A percentile compares a stretch with the other conserved stretches of the same genome.
These are phyloP conservation scores for Penicillium aurantiogriseum DNA, from an alignment of 2,329 filamentous ascomycete genomes.

Conservation along the genomic window DNA sequence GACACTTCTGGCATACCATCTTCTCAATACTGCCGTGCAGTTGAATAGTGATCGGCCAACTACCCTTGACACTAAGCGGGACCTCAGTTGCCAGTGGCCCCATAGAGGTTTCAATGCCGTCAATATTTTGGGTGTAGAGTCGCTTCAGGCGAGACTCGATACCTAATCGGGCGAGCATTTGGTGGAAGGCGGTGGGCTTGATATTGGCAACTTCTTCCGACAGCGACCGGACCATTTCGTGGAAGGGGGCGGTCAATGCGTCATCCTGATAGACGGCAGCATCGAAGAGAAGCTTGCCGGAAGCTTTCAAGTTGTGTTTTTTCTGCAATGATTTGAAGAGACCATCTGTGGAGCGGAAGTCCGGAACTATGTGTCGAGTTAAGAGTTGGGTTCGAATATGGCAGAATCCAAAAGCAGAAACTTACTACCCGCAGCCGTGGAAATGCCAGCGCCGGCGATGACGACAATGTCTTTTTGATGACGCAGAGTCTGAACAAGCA, in stretches of 20 bases:
- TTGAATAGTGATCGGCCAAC: constrained; percentile 92
- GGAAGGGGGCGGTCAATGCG: constrained; percentile 82
- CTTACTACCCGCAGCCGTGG: constrained; percentile 88
- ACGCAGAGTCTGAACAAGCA: constrained; percentile 70
- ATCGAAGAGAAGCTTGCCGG: constrained; percentile 94
- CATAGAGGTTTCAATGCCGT: constrained; percentile 86
- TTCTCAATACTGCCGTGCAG: constrained; percentile 90
- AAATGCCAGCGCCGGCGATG: constrained; percentile 94
- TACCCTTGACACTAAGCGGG: constrained; percentile 77
- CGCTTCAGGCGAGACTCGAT: constrained; percentile 83
- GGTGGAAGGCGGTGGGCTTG: constrained; percentile 84
- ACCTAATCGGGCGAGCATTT: constrained; percentile 85
- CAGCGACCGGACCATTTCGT: constrained; percentile 91
- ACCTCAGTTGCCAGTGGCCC: constrained; percentile 75
- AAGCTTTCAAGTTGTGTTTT: constrained; percentile 87
- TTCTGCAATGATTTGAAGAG: constrained; percentile 82
- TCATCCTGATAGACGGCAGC: constrained; percentile 96
- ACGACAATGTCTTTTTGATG: constrained; percentile 96
- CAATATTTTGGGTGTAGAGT: constrained; percentile 95
- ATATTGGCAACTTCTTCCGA: constrained; percentile 75
- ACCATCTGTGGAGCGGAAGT: constrained; percentile 89
- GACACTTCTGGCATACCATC: constrained; percentile 96
- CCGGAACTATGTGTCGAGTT: constrained; percentile 67
- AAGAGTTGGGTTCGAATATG: constrained; percentile 12
- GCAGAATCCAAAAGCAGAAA: constrained; percentile 32